A percentile compares a stretch with the other conserved stretches of the same genome.
phyloP scores from a whole-genome alignment of 2,329 filamentous ascomycete species.

The Trichoderma semiorbis region DNA sequence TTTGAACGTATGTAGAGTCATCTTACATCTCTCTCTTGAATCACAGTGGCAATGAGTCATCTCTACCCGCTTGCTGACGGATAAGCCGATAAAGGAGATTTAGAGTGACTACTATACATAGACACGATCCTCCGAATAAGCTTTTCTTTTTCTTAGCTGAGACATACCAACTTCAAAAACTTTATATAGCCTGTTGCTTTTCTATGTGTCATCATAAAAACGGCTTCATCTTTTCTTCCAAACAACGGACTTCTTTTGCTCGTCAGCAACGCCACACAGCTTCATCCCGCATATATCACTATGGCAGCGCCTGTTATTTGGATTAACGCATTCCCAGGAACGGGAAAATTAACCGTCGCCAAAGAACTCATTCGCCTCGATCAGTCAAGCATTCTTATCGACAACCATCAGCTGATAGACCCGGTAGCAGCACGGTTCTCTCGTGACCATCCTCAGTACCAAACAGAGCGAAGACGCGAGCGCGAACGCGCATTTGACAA shows the following conservation, averaged over 20 bases:
- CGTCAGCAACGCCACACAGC: neutral
- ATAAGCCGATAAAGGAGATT: neutral
- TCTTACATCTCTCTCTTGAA: neutral
- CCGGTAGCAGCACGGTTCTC: neutral
- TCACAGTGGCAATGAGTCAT: neutral
- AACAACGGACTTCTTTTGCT: neutral
- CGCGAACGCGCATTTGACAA: neutral
- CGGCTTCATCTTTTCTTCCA: neutral
- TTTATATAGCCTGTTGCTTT: neutral
- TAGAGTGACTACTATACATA: neutral
- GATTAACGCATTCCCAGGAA: conserved; percentile 1
- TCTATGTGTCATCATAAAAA: neutral
- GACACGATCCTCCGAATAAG: neutral
- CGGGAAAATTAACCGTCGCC: neutral
- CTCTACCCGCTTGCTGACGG: neutral
- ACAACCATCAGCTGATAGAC: conserved; percentile 3
- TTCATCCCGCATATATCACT: neutral
- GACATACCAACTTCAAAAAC: neutral
- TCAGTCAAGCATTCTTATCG: neutral
- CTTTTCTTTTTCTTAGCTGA: neutral
- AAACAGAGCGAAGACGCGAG: neutral
- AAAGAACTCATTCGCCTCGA: neutral
- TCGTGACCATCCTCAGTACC: neutral
- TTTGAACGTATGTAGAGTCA: neutral
- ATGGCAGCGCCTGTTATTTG: neutral